phyloP scores from a whole-genome alignment of 164 flowering plant species.

The Euptelea pleiosperma region DNA sequence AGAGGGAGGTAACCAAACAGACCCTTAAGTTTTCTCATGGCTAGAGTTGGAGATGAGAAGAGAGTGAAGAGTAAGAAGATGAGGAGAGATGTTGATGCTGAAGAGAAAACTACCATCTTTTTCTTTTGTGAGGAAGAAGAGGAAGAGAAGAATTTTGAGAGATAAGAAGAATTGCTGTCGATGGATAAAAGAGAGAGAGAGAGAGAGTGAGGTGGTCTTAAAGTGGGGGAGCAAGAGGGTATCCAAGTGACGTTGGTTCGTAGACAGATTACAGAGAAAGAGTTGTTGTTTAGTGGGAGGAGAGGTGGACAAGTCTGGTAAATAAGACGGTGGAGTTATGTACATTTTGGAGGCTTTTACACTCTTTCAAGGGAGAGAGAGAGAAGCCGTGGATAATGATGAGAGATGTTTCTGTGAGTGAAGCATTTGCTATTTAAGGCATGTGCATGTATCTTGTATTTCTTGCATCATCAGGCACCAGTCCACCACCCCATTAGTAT shows the following conservation, averaged over 20 bases:
- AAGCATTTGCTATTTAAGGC: too few relatives aligned
- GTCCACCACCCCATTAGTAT: too few relatives aligned
- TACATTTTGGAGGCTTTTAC: too few relatives aligned
- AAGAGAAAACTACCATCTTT: neutral
- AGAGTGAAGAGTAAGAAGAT: constrained; percentile 10
- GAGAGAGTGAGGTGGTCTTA: neutral
- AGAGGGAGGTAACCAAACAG: neutral
- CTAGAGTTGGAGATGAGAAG: constrained; percentile 6
- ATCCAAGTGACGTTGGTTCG: too few relatives aligned
- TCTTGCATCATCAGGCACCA: too few relatives aligned
- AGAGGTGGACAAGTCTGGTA: constrained; percentile 4
- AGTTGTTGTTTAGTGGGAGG: constrained; percentile 5
- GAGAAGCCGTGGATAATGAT: too few relatives aligned
- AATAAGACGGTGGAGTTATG: constrained; percentile 4
- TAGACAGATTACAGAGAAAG: too few relatives aligned
- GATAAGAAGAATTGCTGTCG: neutral
- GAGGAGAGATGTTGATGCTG: too few relatives aligned
- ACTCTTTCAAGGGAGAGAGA: too few relatives aligned
- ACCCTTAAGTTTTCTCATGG: constrained; percentile 13
- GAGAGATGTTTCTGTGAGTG: too few relatives aligned
- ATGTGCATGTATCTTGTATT: too few relatives aligned
- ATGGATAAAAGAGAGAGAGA: too few relatives aligned
- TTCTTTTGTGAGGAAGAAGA: neutral
- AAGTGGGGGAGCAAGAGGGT: neutral
- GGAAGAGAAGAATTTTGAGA: neutral